A percentile compares a stretch with the other conserved stretches of the same genome.
Evolutionary conservation across 2,329 filamentous ascomycete species (phyloP).

Genomic region (Fusarium sp.): DNA sequence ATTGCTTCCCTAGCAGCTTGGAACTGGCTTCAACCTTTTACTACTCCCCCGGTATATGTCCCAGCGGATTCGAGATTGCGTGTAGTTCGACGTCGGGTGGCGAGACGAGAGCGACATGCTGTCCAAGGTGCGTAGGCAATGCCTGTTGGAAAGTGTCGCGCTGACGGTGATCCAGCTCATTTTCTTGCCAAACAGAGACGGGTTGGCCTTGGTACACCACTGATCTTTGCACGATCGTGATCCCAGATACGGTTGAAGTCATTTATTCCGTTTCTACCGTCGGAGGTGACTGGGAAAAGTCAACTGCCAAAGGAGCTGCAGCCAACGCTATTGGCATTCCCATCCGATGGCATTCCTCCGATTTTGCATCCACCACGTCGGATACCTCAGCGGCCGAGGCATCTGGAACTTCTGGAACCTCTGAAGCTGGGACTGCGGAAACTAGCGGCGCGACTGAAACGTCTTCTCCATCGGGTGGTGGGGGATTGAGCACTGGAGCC

Average conservation of each 20-base stretch:
- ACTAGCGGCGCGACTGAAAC: not conserved
- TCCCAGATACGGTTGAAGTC: not conserved
- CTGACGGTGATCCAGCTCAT: not conserved
- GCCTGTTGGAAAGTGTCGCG: no score
- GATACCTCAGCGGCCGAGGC: not conserved
- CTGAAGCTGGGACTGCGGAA: not conserved
- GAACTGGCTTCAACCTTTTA: not conserved
- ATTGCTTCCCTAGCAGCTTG: not conserved
- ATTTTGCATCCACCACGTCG: not conserved
- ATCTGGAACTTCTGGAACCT: not conserved
- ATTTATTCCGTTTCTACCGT: not conserved
- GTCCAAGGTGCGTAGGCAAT: not conserved
- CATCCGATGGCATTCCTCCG: not conserved
- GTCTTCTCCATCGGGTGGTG: not conserved
- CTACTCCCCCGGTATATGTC: not conserved
- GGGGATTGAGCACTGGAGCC: not conserved
- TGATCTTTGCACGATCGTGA: not conserved
- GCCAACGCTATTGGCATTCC: not conserved
- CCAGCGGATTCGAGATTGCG: not conserved
- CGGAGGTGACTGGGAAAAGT: not conserved
- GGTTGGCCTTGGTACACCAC: not conserved
- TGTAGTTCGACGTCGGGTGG: not conserved
- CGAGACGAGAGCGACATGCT: not conserved
- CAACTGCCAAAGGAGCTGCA: not conserved
- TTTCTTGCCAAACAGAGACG: not conserved